Conservation (phyloP, 2,329 filamentous ascomycete species). For the Cladosporium sp. region DNA sequence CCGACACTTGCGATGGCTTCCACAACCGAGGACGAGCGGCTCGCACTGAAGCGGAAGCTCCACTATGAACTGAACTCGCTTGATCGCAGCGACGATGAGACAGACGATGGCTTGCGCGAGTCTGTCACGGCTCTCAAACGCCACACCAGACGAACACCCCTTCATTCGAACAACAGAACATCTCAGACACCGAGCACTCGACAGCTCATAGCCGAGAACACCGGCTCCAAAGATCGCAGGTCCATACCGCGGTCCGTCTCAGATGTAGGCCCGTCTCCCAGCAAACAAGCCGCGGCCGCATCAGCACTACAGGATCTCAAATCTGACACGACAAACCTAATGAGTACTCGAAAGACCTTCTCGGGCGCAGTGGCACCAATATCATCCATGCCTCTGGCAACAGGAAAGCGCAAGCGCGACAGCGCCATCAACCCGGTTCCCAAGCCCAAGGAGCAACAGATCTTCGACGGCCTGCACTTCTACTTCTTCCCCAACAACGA, state of each 20-base stretch:
- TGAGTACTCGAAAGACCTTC: slow-evolving; percentile 12
- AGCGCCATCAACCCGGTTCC: slow-evolving; percentile 15
- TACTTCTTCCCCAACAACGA: slow-evolving; percentile 78
- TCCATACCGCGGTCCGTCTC: slow-evolving; percentile 22
- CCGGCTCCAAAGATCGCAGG: not conserved
- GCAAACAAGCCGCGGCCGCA: not conserved
- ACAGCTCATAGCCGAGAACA: too few species aligned
- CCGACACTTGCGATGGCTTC: not conserved
- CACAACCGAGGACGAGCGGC: not conserved
- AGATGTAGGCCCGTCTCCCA: slow-evolving; percentile 13
- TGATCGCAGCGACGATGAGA: slow-evolving; percentile 16
- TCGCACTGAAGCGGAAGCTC: slow-evolving; percentile 12
- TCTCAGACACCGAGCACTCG: not conserved
- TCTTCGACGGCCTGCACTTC: slow-evolving; percentile 28
- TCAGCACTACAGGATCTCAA: not conserved
- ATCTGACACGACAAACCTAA: not conserved
- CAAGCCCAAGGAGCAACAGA: slow-evolving; percentile 20
- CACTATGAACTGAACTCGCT: not conserved
- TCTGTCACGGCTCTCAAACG: slow-evolving; percentile 2
- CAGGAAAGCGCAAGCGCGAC: slow-evolving; percentile 27
- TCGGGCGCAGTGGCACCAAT: slow-evolving; percentile 15
- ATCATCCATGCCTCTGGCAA: slow-evolving; percentile 12
- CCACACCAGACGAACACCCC: not conserved
- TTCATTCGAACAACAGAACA: not conserved
- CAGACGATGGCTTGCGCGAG: slow-evolving; percentile 16